Base-by-base conservation (phyloP, 805 yeast species). In the Candida chilensis region DNA sequence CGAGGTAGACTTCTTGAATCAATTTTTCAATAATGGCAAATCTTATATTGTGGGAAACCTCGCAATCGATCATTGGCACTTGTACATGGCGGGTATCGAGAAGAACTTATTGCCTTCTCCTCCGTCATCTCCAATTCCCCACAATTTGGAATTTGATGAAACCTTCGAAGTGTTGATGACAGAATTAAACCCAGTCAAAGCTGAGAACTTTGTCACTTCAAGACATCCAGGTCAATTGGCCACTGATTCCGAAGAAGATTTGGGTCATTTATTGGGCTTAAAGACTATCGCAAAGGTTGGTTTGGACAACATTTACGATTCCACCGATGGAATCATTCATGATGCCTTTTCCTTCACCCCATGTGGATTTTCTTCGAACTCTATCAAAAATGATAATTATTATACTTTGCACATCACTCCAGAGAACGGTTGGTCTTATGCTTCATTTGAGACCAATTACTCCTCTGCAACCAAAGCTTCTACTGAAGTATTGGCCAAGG, bases 341-440 rank as follows among this genome's bases (percentile, higher is more conserved):
- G 97, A 90, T 57, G 83, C 95, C 6, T 90, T 86, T 56, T 78
- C 92, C 17, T 90, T 90, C 52, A 63, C 82, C 4, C 98, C 98
- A 2, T 90, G 97, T 52, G 98, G 98, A 5, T 90, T 76, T 48
- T 85, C 96, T 2, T 84, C 96, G 27, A 90, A 90, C 53, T 78
- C 94, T 13, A 63, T 88, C 22, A 52, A 81, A 27, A 63, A 73
- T 27, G 71, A 65, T 25, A 66, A 70, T 41, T 74, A 74, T 47
- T 82, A 81, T 48, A 90, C 96, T 6, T 64, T 88, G 35, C 97
- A 92, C 50, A 83, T 92, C 25, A 92, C 98, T 0, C 97, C 97
- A 0, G 97, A 92, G 50, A 51, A 64, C 15, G 95, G 90, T 21
- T 90, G 94, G 86, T 85, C 96, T 4, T 90, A 90, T 54, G 97